Evolutionary conservation across 177 flowering plant species (phyloP).

Genomic region (Telopea speciosissima): DNA sequence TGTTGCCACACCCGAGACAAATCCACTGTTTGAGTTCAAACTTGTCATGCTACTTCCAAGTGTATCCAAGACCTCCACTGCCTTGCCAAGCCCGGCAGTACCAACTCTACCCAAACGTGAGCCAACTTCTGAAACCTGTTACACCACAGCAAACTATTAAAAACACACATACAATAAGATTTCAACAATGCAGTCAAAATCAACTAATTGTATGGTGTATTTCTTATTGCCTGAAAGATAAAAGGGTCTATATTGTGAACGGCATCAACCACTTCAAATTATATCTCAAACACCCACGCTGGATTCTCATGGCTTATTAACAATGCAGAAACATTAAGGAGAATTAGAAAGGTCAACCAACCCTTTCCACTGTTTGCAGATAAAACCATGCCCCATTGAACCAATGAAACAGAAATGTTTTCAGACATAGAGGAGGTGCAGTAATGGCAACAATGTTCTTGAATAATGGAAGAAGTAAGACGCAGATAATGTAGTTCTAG

Average conservation of each 20-base stretch:
- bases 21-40: constrained; percentile 59
- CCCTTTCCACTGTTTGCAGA: too few relatives aligned
- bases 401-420: too few relatives aligned
- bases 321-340: too few relatives aligned
- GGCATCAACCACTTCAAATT: not conserved
- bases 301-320: not conserved
- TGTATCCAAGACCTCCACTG: constrained; percentile 88
- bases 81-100: constrained; percentile 77
- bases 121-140: constrained; percentile 77
- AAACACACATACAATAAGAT: too few relatives aligned
- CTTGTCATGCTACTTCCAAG: constrained; percentile 96
- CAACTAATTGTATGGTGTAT: not conserved
- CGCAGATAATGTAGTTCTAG: too few relatives aligned
- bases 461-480: too few relatives aligned
- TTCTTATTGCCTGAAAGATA: not conserved
- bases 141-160: constrained; percentile 1
- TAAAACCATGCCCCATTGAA: too few relatives aligned
- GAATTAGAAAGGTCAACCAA: too few relatives aligned
- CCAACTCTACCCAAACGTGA: constrained; percentile 82
- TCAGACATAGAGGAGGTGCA: too few relatives aligned
- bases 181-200: not conserved
- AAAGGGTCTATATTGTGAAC: not conserved
- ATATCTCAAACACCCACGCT: not conserved
- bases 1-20: constrained; percentile 59
- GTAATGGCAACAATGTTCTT: too few relatives aligned